Base-by-base conservation (phyloP, 208 protist genomes). In the Wallacemonas sp. region DNA sequence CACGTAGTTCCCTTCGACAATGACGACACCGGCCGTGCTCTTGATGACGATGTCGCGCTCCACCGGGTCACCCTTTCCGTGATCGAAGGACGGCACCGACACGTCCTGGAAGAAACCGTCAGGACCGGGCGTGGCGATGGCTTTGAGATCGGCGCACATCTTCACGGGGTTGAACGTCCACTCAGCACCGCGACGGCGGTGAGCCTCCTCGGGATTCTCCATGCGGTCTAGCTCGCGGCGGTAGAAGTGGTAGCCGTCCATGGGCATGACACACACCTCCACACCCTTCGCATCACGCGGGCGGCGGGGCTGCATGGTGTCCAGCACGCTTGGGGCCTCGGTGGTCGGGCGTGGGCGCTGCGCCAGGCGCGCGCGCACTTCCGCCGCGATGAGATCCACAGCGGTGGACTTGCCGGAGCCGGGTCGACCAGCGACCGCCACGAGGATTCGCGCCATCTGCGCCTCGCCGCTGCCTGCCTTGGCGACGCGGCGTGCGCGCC, bases 201-300 rank as follows among this genome's bases (percentile, higher is more conserved):
- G 62, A 1, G 88, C 88, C 66, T 90, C 69, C 29, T 68, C 34
- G 21, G 78, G 34, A 68, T 92, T 75, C 37, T 73, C 67, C 83
- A 94, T 79, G 54, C 58, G 72, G 27, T 57, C 37, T 29, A 94
- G 72, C 46, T 79, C 71, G 12, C 19, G 21, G n/a, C 75, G 68
- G 54, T 83, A 87, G 32, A 80, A 42, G 66, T 94, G 88, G 67
- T 94, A 94, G 52, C 88, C 88, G 65, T 94, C 88, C 85, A 92
- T 89, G 19, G 85, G 78, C 81, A 94, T 91, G 32, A 87, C 70
- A 12, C 50, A 79, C 61, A 79, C 78, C 73, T 65, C 67, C 50
- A 34, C 62, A 53, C 62, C 41, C 21, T 64, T 57, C n/a, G 54
- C 63, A 17, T 69, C 60, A 12, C n/a, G 45, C 10, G 15, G 26